phyloP scores from a whole-genome alignment of 169 alveolate genomes.

The Plasmodium cynomolgi region DNA sequence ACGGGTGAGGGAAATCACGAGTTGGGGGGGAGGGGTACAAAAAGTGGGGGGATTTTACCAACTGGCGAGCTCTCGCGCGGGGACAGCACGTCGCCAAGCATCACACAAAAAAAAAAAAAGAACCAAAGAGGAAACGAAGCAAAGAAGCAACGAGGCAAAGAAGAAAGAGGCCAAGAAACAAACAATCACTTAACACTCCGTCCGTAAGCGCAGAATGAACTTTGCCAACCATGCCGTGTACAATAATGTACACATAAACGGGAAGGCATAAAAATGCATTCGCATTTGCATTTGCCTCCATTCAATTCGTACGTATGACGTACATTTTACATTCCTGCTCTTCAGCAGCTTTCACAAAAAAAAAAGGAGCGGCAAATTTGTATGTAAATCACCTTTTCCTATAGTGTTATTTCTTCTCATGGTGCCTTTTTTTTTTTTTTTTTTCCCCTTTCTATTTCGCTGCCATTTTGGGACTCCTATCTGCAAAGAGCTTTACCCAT shows the following conservation, averaged over 20 bases:
- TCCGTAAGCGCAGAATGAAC: background rate
- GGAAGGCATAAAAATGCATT: background rate
- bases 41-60: background rate
- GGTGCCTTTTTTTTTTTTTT: background rate
- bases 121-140: background rate
- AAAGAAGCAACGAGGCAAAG: background rate
- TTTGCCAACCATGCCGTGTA: background rate
- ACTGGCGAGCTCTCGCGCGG: background rate
- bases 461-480: background rate
- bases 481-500: background rate
- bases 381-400: background rate
- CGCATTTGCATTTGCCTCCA: background rate
- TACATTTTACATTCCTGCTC: background rate
- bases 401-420: background rate
- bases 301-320: background rate
- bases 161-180: background rate
- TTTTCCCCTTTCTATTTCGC: background rate
- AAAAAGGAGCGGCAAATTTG: background rate
- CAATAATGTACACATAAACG: background rate
- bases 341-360: background rate
- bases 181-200: background rate
- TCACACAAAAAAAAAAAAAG: background rate
- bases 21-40: background rate
- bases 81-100: background rate
- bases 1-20: background rate